Evolutionary conservation across 306 rosid genomes (phyloP), one percentile per base, ranked within the genome.

Genomic region (Cucurbita argyrosperma): DNA sequence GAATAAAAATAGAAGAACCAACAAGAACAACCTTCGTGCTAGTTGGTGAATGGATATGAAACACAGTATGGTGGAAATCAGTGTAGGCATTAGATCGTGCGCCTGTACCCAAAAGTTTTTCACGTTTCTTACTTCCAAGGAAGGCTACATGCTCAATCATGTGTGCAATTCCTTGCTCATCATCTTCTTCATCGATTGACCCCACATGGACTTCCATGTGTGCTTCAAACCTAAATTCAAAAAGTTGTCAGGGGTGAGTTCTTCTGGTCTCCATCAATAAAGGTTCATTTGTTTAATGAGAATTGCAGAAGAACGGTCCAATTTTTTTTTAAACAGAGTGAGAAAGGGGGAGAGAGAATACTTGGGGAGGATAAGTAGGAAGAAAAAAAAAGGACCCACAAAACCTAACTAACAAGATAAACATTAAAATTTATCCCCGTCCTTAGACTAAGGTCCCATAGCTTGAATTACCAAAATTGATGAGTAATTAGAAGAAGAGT

Each of bases 61-160:
- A 94, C 82, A 94, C 99, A 11, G 99, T 94, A 79, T 94, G 99
- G 77, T 94, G 99, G 84, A 94, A 94, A 84, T 94, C 99, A 37
- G 99, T 94, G 79, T 94, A 94, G 77, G 99, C 99, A 78, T 94
- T 94, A 35, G 99, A 94, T 74, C 99, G 95, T 26, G 99, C 97
- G 77, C 99, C 99, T 50, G 99, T 94, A 74, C 97, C 97, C 19
- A 94, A 83, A 87, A 94, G 97, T 80, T 89, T 94, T 88, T 94
- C 99, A 21, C 99, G 97, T 80, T 94, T 94, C 90, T 94, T 94
- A 84, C 99, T 94, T 84, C 99, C 99, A 52, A 94, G 90, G 86
- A 94, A 94, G 77, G 99, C 97, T 79, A 94, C 99, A 79, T 94
- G 99, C 77, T 94, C 99, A 79, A 94, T 94, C 99, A 94, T 94